These are phyloP conservation scores for Mortierella sp. DNA, from an alignment of 371 early-diverging fungal species.

Conservation along the genomic window DNA sequence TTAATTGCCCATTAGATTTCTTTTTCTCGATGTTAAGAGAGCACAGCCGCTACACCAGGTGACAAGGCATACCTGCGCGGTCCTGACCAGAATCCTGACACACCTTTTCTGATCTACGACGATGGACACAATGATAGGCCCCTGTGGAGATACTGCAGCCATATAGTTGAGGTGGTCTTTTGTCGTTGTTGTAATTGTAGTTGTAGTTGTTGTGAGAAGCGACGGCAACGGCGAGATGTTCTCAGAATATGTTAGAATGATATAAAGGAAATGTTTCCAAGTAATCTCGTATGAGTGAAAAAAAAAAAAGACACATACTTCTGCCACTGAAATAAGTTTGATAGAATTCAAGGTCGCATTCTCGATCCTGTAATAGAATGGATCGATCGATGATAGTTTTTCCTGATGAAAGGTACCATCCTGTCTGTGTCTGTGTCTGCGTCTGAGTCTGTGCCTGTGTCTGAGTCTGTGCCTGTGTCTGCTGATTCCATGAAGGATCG, in stretches of 20 bases:
- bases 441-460: not conserved
- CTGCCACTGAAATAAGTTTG: constrained; percentile 29
- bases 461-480: not conserved
- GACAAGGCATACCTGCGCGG: constrained; percentile 22
- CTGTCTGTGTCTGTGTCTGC: not conserved
- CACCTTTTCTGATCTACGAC: constrained; percentile 20
- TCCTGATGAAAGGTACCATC: not conserved
- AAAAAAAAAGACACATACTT: constrained; percentile 10
- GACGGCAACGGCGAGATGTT: not conserved
- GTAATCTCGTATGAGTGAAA: not conserved
- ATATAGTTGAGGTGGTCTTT: constrained; percentile 39
- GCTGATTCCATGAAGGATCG: not conserved
- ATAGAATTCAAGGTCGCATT: constrained; percentile 42
- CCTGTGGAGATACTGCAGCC: constrained; percentile 29
- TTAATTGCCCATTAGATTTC: not conserved
- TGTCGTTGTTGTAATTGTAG: not conserved
- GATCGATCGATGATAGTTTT: constrained; percentile 12
- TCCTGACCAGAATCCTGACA: constrained; percentile 34
- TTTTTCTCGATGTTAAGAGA: not conserved
- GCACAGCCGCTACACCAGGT: too few relatives aligned
- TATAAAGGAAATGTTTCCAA: not conserved
- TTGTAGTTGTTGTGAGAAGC: not conserved
- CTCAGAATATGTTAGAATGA: not conserved
- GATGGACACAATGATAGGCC: constrained; percentile 36
- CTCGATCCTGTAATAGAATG: constrained; percentile 41